phyloP scores from a whole-genome alignment of 176 grass and related monocot species.

The Avena sativa region DNA sequence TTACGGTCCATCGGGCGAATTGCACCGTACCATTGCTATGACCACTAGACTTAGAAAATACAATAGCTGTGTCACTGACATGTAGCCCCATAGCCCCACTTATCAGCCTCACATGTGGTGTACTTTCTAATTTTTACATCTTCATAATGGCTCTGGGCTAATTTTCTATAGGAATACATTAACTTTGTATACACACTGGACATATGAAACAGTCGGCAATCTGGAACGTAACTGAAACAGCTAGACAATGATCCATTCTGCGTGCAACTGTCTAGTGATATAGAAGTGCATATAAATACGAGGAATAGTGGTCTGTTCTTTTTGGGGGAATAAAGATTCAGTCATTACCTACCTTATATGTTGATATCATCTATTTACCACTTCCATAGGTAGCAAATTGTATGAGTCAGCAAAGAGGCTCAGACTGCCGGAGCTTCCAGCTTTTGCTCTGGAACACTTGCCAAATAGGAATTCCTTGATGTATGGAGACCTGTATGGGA shows the following conservation, averaged over 20 bases:
- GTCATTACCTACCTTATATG: neutral
- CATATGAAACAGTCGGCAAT: conserved; percentile 12
- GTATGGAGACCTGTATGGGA: conserved; percentile 90
- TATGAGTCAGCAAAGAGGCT: conserved; percentile 76
- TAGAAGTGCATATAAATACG: conserved; percentile 17
- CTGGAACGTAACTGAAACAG: conserved; percentile 10
- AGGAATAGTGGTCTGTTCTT: neutral
- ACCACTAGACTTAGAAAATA: neutral
- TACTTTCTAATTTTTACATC: neutral
- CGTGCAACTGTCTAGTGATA: neutral
- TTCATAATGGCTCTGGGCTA: neutral
- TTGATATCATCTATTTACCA: conserved; percentile 1
- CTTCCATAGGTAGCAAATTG: conserved; percentile 62
- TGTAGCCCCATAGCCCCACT: neutral
- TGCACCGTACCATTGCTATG: neutral
- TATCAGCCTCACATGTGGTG: neutral
- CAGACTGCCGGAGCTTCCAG: conserved; percentile 73
- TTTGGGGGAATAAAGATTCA: neutral
- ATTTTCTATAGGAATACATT: neutral
- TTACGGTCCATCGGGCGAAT: neutral
- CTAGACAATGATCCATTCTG: neutral
- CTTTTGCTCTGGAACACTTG: conserved; percentile 90
- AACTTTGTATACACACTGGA: conserved; percentile 4
- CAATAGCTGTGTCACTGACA: neutral
- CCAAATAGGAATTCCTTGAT: conserved; percentile 93